phyloP scores from a whole-genome alignment of 441 rosid genomes.

The Adansonia grandidieri region DNA sequence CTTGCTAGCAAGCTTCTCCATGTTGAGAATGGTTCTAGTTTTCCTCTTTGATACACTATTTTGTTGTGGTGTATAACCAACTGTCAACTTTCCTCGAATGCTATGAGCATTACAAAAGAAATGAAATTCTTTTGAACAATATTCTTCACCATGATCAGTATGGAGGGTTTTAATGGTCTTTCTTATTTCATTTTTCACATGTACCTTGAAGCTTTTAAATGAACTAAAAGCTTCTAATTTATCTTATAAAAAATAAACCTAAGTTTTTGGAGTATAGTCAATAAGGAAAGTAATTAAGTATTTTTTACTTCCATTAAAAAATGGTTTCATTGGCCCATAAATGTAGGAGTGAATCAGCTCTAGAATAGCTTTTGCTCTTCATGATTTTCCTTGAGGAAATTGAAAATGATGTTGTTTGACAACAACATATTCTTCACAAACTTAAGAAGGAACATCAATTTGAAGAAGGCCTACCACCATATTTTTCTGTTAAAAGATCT shows the following conservation, averaged over 20 bases:
- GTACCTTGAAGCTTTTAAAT: background rate
- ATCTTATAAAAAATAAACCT: background rate
- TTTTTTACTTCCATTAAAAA: background rate
- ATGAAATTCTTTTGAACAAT: background rate
- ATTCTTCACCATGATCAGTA: background rate
- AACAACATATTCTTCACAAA: too few species aligned
- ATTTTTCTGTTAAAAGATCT: background rate
- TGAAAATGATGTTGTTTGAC: background rate
- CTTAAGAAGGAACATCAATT: background rate
- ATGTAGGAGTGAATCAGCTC: background rate
- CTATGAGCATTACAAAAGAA: background rate
- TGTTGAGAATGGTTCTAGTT: background rate
- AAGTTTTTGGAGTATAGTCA: background rate
- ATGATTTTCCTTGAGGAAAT: background rate
- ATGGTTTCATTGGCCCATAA: background rate
- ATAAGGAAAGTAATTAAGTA: background rate
- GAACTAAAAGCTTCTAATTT: background rate
- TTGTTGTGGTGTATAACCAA: background rate
- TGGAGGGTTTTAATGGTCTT: background rate
- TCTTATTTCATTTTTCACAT: background rate
- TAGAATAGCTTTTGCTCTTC: background rate
- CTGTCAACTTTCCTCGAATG: background rate
- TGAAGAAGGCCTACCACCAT: conserved; percentile 8
- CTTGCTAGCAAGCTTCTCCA: too few species aligned
- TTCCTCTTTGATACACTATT: background rate